Base-by-base conservation (phyloP, 345 rosid genomes). In the Linum trigynum region DNA sequence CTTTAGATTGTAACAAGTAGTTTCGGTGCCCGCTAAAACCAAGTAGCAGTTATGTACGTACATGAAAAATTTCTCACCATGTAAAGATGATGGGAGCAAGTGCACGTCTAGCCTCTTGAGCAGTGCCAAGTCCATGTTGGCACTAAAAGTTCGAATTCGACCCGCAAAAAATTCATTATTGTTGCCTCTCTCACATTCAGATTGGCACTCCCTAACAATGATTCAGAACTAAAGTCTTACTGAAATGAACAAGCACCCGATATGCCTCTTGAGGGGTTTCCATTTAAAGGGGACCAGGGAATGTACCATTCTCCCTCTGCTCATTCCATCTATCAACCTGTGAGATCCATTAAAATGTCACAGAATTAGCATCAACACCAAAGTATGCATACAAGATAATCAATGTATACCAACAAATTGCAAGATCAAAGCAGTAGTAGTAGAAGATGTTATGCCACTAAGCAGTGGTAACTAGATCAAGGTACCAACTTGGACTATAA, bases 241-340 rank as follows among this genome's bases (percentile, higher is more conserved):
- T 6, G 12, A 48, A 7, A 12, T 5, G 11, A 8, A 4, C 5
- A 8, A 8, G 45, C 45, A 41, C 9, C 45, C 53, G 14, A 12
- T 37, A 17, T 23, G 32, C 32, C 32, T 23, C 32, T 23, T 23
- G 32, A 23, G 32, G 1, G 32, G 32, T 23, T 23, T 8, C 61
- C 11, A 57, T 37, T 37, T 57, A 57, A 32, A 57, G 61, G 2
- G 61, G 61, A 15, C 61, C 61, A 3, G 61, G 61, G 61, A 57
- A 57, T 32, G 61, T 57, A 23, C 61, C 61, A 37, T 57, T 57
- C 38, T 57, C 61, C 61, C 61, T 57, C 23, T 57, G 61, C 61
- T 57, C 61, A 37, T 57, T 57, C 61, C 61, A 57, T 57, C 61
- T 32, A 9, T 57, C 61, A 57, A 57, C 61, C 61, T 57, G 61